Evolutionary conservation across 768 basidiomycete species (phyloP), one percentile per base, ranked within the genome.

Genomic region (Boletus rex-veris): DNA sequence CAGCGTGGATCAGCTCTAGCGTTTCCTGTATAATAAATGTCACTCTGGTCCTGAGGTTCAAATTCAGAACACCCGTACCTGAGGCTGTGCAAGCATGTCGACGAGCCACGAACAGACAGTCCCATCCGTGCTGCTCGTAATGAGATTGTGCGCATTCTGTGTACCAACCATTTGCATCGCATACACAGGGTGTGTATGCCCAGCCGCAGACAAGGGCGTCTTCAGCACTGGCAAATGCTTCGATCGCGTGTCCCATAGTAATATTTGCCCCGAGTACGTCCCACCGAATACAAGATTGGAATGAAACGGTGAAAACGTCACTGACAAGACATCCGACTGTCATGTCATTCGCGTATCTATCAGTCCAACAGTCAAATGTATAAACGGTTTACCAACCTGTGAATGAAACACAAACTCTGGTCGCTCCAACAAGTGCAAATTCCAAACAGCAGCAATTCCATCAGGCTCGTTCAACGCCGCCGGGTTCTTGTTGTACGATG

Each of bases 351-450:
- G 28, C n/a, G 15, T 53, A 30, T 19, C 45, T 16, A 40, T 63
- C 36, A 57, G 46, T 9, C 45, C 41, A 46, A 49, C 38, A 35
- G 48, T 37, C 9, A 38, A 21, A 19, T 18, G 12, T 15, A 28
- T 16, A 4, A 19, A 50, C 35, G 43, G 41, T 36, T 57, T 49
- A 72, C 84, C 45, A 54, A 97, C 96, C 77, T 97, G 97, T 3
- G 97, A 94, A 68, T 99, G 97, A 73, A 99, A 98, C 50, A 98
- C 83, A 59, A 98, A 99, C 68, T 99, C 97, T 26, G 97, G 95
- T 58, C 96, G 82, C 67, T 98, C 97, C 2, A 94, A 77, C 5
- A 98, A 74, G 68, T 98, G 97, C 35, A 97, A 74, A 69, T 98
- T 98, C 97, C 97, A 99, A 5, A 99, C 88, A 3, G 92, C 91